Evolutionary conservation across 352 stramenopile genomes (phyloP).

Genomic region (Phytophthora meadii): DNA sequence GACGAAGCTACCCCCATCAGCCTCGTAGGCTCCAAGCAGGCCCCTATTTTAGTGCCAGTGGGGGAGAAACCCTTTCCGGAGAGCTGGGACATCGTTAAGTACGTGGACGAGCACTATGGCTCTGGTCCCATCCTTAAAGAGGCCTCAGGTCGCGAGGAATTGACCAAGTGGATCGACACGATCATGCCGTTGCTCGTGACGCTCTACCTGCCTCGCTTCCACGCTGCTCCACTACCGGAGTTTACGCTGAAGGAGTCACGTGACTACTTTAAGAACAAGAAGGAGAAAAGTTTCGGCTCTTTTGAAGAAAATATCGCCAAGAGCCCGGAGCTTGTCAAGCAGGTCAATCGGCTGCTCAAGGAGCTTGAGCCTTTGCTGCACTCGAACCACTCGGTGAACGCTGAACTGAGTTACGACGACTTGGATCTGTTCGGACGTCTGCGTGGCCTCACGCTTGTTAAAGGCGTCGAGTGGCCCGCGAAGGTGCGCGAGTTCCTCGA

Average conservation of each 20-base stretch:
- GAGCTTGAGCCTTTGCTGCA: conserved; percentile 49
- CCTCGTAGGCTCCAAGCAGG: conserved; percentile 55
- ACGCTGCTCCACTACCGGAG: conserved; percentile 51
- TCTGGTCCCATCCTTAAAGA: conserved; percentile 36
- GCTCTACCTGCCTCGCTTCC: conserved; percentile 55
- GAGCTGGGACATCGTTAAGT: conserved; percentile 66
- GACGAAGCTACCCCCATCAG: conserved; percentile 59
- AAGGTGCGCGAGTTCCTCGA: conserved; percentile 61
- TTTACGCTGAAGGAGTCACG: conserved; percentile 52
- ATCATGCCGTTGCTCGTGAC: conserved; percentile 32
- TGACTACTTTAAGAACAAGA: conserved; percentile 60
- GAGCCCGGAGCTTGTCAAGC: conserved; percentile 41
- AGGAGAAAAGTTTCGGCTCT: conserved; percentile 51
- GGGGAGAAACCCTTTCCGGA: conserved; percentile 54
- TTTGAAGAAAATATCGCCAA: conserved; percentile 52
- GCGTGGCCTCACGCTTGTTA: conserved; percentile 60
- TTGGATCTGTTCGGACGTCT: conserved; percentile 58
- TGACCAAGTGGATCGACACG: conserved; percentile 50
- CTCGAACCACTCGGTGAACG: conserved; percentile 55
- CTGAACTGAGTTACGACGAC: conserved; percentile 59
- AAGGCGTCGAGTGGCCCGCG: conserved; percentile 52
- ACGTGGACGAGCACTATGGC: conserved; percentile 60
- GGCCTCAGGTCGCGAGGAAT: conserved; percentile 45
- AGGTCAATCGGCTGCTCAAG: conserved; percentile 49
- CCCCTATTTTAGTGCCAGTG: conserved; percentile 55